These are phyloP conservation scores for Fusarium setosum DNA, from an alignment of 2,329 filamentous ascomycete genomes.

Conservation along the genomic window DNA sequence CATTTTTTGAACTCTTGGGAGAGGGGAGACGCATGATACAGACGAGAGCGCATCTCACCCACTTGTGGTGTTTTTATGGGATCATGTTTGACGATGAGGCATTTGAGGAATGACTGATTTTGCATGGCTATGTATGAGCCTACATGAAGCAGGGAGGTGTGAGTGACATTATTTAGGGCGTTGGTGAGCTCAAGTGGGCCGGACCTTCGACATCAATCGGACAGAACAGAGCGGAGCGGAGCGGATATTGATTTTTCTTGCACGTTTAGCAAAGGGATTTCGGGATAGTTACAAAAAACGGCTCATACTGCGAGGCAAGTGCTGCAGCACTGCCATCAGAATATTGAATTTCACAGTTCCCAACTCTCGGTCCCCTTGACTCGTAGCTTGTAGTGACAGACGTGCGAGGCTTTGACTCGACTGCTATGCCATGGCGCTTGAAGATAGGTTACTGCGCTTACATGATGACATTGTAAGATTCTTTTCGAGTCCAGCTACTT, in stretches of 20 bases:
- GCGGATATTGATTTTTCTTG: conserved; percentile 37
- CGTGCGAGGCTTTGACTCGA: neutral
- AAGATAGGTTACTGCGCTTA: neutral
- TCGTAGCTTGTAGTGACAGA: neutral
- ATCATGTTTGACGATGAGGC: conserved; percentile 47
- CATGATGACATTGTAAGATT: neutral
- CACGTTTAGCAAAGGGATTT: conserved; percentile 36
- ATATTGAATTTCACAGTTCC: conserved; percentile 32
- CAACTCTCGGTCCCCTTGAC: conserved; percentile 6
- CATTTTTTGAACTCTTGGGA: conserved; percentile 34
- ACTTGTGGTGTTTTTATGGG: conserved; percentile 42
- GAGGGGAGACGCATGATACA: conserved; percentile 37
- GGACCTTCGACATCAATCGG: conserved; percentile 38
- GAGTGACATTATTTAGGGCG: conserved; percentile 43
- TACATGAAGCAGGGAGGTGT: conserved; percentile 36
- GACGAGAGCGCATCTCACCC: conserved; percentile 37
- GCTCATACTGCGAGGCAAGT: conserved; percentile 39
- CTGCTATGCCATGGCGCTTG: neutral
- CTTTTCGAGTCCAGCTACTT: too few species aligned
- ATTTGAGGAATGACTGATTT: conserved; percentile 44
- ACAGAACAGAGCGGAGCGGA: conserved; percentile 33
- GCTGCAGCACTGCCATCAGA: conserved; percentile 38
- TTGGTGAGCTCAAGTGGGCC: conserved; percentile 47
- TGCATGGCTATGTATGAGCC: conserved; percentile 41
- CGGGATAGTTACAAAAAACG: conserved; percentile 43